phyloP scores from a whole-genome alignment of 2,329 filamentous ascomycete genomes.

The Fusarium praegraminearum region DNA sequence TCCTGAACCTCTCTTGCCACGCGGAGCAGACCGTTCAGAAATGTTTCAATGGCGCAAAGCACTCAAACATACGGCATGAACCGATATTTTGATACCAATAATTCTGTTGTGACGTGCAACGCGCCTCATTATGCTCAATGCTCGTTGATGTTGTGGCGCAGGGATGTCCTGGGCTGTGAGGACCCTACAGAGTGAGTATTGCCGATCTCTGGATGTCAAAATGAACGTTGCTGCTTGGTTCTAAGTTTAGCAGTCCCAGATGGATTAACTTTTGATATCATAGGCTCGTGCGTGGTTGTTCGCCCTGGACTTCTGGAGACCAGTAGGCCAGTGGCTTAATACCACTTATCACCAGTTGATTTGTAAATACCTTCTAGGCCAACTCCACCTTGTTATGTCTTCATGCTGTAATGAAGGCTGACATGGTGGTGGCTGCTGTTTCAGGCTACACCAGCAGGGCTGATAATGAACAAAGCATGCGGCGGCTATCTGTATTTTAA shows the following conservation, averaged over 20 bases:
- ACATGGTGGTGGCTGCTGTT: slow-evolving; percentile 27
- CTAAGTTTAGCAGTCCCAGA: slow-evolving; percentile 35
- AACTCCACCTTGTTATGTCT: neutral
- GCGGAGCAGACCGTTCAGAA: slow-evolving; percentile 1
- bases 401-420: slow-evolving; percentile 6
- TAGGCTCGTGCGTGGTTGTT: slow-evolving; percentile 39
- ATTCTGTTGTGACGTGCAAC: slow-evolving; percentile 3
- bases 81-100: neutral
- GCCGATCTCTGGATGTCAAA: slow-evolving; percentile 32
- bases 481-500: slow-evolving; percentile 31
- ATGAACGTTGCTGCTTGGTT: slow-evolving; percentile 23
- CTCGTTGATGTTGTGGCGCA: slow-evolving; percentile 23
- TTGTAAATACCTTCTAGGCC: neutral
- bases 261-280: slow-evolving; percentile 25
- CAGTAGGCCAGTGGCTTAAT: neutral
- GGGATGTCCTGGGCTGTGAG: slow-evolving; percentile 9
- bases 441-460: slow-evolving; percentile 36
- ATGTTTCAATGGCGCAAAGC: slow-evolving; percentile 3
- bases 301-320: slow-evolving; percentile 8
- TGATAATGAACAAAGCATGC: slow-evolving; percentile 13
- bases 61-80: slow-evolving; percentile 1
- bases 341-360: neutral
- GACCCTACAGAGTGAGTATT: slow-evolving; percentile 7
- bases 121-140: slow-evolving; percentile 17
- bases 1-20: neutral